phyloP scores from a whole-genome alignment of 345 rosid species.

The Citrus cavaleriei region DNA sequence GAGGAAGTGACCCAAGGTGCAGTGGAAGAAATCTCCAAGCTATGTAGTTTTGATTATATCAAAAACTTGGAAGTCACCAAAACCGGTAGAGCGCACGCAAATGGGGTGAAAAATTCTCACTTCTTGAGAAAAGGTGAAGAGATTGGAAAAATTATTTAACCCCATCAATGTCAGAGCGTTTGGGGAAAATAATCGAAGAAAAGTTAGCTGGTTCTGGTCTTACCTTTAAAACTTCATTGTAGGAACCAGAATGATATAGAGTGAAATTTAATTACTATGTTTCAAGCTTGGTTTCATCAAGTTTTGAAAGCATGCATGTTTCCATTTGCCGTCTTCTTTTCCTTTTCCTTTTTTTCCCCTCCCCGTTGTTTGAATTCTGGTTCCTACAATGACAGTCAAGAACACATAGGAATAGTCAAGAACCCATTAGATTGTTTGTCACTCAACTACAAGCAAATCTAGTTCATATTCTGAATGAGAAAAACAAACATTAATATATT shows the following conservation, averaged over 20 bases:
- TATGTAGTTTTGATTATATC: constrained; percentile 40
- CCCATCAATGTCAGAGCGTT: constrained; percentile 28
- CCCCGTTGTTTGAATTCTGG: too few relatives aligned
- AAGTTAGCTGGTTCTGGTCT: constrained; percentile 26
- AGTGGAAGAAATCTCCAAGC: constrained; percentile 20
- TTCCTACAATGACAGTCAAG: too few relatives aligned
- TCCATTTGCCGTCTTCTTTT: too few relatives aligned
- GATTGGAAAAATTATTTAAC: background rate
- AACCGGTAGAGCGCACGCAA: constrained; percentile 29
- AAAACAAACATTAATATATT: too few relatives aligned
- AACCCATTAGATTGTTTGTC: too few relatives aligned
- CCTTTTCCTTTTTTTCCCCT: too few relatives aligned
- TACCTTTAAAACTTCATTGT: background rate
- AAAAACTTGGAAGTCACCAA: background rate
- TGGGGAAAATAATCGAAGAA: constrained; percentile 23
- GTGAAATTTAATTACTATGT: background rate
- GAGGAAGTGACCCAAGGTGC: constrained; percentile 21
- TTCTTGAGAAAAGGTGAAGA: constrained; percentile 36
- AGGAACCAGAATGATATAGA: background rate
- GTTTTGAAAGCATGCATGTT: too few relatives aligned
- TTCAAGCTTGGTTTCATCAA: too few relatives aligned
- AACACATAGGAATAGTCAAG: too few relatives aligned
- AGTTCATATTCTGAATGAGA: too few relatives aligned
- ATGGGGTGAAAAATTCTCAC: constrained; percentile 14
- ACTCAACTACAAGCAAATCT: too few relatives aligned